These are phyloP conservation scores for Colletotrichum tofieldiae DNA, from an alignment of 2,329 filamentous ascomycete species.

Conservation along the genomic window DNA sequence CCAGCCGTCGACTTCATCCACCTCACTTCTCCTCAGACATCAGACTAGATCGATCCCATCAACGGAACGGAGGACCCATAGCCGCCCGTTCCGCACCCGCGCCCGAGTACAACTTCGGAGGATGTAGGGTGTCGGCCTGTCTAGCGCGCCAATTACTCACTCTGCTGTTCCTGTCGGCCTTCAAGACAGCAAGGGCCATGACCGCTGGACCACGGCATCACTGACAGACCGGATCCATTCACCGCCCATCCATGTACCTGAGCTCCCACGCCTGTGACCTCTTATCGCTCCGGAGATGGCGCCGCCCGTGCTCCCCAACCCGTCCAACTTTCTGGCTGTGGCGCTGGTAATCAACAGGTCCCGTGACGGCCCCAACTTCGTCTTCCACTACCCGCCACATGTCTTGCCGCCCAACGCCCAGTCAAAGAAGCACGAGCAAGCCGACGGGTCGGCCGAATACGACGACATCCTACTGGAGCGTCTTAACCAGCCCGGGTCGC, in stretches of 20 bases:
- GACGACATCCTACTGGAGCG: constrained; percentile 68
- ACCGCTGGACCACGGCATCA: constrained; percentile 3
- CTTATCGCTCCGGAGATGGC: constrained; percentile 56
- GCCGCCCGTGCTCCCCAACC: constrained; percentile 64
- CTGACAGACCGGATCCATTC: constrained; percentile 8
- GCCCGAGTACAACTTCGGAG: constrained; percentile 2
- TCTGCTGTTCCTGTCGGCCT: neutral
- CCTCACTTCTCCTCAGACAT: neutral
- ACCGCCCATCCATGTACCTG: neutral
- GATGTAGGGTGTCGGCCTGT: neutral
- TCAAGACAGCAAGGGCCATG: constrained; percentile 10
- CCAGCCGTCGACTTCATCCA: neutral
- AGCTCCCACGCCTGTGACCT: constrained; percentile 12
- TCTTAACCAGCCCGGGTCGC: constrained; percentile 56
- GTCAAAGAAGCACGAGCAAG: constrained; percentile 53
- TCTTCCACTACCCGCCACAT: constrained; percentile 89
- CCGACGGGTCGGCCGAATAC: constrained; percentile 56
- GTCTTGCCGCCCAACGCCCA: constrained; percentile 59
- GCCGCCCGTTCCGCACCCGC: constrained; percentile 1
- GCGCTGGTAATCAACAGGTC: constrained; percentile 82
- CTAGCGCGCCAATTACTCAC: neutral
- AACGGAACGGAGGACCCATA: constrained; percentile 4
- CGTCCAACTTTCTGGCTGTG: constrained; percentile 76
- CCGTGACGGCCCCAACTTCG: constrained; percentile 84
- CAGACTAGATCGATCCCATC: constrained; percentile 11